phyloP scores from a whole-genome alignment of 1,139 yeast genomes.

The Suhomyces terraborum region DNA sequence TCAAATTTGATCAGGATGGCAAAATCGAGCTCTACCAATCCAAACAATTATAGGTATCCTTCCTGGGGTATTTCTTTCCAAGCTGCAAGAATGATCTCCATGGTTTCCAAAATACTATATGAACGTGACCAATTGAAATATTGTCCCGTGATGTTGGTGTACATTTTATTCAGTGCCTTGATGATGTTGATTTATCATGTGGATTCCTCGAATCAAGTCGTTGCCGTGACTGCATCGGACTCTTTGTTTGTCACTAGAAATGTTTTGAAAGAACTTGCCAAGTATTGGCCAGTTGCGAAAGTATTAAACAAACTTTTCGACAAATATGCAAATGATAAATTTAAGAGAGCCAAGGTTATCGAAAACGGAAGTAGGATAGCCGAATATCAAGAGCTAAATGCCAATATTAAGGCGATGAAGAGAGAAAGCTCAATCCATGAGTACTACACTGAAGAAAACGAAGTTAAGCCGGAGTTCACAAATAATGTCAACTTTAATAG shows the following conservation, averaged over 20 bases:
- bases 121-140: slow-evolving; percentile 54
- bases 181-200: slow-evolving; percentile 75
- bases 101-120: slow-evolving; percentile 60
- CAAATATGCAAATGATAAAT: slow-evolving; percentile 49
- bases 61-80: slow-evolving; percentile 86
- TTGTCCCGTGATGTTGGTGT: slow-evolving; percentile 58
- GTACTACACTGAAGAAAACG: slow-evolving; percentile 16
- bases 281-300: slow-evolving; percentile 48
- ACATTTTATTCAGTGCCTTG: slow-evolving; percentile 67
- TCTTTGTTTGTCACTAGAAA: slow-evolving; percentile 55
- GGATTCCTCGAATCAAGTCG: slow-evolving; percentile 57
- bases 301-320: slow-evolving; percentile 45
- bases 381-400: slow-evolving; percentile 39
- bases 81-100: slow-evolving; percentile 78
- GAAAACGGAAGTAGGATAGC: slow-evolving; percentile 43
- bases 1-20: slow-evolving; percentile 63
- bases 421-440: slow-evolving; percentile 24
- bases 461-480: slow-evolving; percentile 4
- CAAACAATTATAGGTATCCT: slow-evolving; percentile 62
- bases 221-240: slow-evolving; percentile 61
- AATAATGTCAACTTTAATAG: slow-evolving; percentile 11
- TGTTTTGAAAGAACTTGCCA: slow-evolving; percentile 55
- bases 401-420: slow-evolving; percentile 30
- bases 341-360: slow-evolving; percentile 47
- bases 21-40: slow-evolving; percentile 41